Percentiles rank a stretch among this genome's conserved stretches.
phyloP scores from a whole-genome alignment of 768 basidiomycete genomes.

The Calvatia gigantea region DNA sequence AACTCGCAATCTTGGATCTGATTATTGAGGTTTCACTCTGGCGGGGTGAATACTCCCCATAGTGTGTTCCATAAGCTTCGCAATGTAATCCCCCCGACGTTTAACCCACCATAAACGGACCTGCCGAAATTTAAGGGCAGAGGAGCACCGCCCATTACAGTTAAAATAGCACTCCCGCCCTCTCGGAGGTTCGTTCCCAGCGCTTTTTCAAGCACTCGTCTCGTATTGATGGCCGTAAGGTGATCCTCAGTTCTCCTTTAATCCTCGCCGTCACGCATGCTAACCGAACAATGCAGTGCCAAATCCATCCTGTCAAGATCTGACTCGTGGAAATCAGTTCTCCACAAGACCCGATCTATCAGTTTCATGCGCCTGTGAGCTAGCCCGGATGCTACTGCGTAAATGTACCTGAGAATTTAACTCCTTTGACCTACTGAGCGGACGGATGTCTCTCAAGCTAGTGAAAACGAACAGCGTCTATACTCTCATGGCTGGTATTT shows the following conservation, averaged over 20 bases:
- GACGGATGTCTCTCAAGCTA: neutral
- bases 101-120: neutral
- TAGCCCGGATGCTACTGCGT: neutral
- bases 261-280: neutral
- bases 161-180: neutral
- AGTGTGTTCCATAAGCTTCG: neutral
- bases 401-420: slow-evolving; percentile 1
- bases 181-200: neutral
- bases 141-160: neutral
- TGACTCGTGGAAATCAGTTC: neutral
- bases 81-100: neutral
- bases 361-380: neutral
- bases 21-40: too few species aligned
- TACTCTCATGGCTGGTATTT: neutral
- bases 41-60: neutral
- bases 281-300: neutral
- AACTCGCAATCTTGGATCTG: too few species aligned
- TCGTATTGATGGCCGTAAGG: neutral
- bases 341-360: slow-evolving; percentile 1
- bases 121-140: neutral
- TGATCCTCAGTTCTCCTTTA: neutral
- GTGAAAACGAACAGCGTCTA: neutral
- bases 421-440: neutral
- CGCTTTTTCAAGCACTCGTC: neutral
- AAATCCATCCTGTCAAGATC: neutral